A percentile compares a stretch with the other conserved stretches of the same genome.
phyloP scores from a whole-genome alignment of 352 stramenopile genomes.

The Phytopythium kandeliae region DNA sequence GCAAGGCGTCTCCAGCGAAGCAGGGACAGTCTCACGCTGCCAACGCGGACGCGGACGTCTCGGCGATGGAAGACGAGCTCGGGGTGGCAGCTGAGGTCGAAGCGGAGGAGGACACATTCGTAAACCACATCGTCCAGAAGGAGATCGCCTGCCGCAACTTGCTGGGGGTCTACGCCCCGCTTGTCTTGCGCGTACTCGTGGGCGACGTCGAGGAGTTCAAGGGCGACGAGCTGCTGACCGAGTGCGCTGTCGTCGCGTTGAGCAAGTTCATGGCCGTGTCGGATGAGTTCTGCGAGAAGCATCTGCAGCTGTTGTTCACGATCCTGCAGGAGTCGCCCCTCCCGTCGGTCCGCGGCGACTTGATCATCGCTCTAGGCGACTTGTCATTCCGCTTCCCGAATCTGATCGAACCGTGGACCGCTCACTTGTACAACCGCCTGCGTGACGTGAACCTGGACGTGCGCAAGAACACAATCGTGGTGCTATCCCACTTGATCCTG shows the following conservation, averaged over 20 bases:
- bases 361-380: conserved; percentile 96
- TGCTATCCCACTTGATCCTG: conserved; percentile 98
- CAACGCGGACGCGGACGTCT: conserved; percentile 42
- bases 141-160: conserved; percentile 92
- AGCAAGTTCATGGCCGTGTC: conserved; percentile 99
- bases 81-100: conserved; percentile 88
- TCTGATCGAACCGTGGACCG: conserved; percentile 97
- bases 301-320: conserved; percentile 95
- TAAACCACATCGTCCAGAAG: conserved; percentile 89
- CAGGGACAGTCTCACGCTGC: conserved; percentile 1
- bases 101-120: conserved; percentile 88
- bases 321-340: conserved; percentile 75
- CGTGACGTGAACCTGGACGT: conserved; percentile 90
- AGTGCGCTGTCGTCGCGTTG: conserved; percentile 93
- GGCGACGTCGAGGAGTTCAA: conserved; percentile 53
- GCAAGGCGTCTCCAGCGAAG: conserved; percentile 27
- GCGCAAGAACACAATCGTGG: conserved; percentile 95
- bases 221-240: conserved; percentile 74
- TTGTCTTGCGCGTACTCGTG: conserved; percentile 87
- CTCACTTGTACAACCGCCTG: conserved; percentile 92
- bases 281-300: conserved; percentile 92
- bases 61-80: conserved; percentile 91
- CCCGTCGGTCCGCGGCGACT: conserved; percentile 89
- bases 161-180: conserved; percentile 87
- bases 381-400: conserved; percentile 98